A percentile compares a stretch with the other conserved stretches of the same genome.
phyloP scores from a whole-genome alignment of 1,139 yeast species.

The Diutina pseudorugosa region DNA sequence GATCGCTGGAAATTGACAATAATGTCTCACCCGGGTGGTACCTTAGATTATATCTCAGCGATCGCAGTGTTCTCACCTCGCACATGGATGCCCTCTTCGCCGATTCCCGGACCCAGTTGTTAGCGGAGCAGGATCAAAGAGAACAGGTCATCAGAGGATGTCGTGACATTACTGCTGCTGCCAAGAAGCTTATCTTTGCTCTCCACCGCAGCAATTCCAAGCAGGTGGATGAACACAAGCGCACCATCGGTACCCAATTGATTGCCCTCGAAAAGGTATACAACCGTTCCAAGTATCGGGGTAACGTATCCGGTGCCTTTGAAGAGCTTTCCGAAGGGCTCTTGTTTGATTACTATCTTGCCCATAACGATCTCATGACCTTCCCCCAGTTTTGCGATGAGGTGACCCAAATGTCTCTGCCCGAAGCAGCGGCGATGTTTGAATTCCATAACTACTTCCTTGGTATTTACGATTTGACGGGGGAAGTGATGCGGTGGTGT shows the following conservation, averaged over 20 bases:
- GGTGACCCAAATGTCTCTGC: conserved; percentile 4
- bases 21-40: too few relatives aligned
- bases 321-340: conserved; percentile 30
- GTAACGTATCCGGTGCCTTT: conserved; percentile 16
- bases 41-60: too few relatives aligned
- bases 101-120: neutral
- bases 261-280: conserved; percentile 8
- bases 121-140: conserved; percentile 17
- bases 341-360: conserved; percentile 19
- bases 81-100: conserved; percentile 1
- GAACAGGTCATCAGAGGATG: conserved; percentile 23
- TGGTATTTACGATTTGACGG: conserved; percentile 31
- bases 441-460: conserved; percentile 20
- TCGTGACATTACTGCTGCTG: conserved; percentile 24
- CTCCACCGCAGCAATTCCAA: conserved; percentile 16
- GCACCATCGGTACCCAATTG: neutral
- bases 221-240: conserved; percentile 9
- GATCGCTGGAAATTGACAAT: too few relatives aligned
- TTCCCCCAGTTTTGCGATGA: conserved; percentile 11
- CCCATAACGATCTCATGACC: conserved; percentile 10
- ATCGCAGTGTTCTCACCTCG: neutral
- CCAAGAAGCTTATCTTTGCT: conserved; percentile 28
- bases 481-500: conserved; percentile 29
- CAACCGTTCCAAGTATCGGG: conserved; percentile 7
- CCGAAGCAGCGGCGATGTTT: neutral